These are phyloP conservation scores for Coemansia sp. DNA, from an alignment of 192 early-diverging fungal genomes.

Conservation along the genomic window DNA sequence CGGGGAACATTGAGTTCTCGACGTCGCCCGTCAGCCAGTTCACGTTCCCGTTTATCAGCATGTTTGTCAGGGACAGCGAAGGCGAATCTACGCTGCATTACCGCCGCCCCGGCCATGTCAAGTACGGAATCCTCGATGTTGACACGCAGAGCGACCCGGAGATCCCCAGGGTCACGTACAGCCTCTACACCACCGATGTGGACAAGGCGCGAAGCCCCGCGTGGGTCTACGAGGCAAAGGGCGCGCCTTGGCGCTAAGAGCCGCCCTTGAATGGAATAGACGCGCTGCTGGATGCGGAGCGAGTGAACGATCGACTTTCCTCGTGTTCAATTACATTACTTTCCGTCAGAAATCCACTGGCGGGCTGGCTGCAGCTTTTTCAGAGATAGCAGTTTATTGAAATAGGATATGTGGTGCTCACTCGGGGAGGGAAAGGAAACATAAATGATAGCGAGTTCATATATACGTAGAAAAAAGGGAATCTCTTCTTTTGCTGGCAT, in stretches of 20 bases:
- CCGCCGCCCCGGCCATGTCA: constrained; percentile 46
- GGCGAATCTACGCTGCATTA: constrained; percentile 48
- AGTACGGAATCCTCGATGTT: constrained; percentile 55
- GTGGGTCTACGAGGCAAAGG: constrained; percentile 43
- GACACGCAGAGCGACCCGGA: constrained; percentile 38
- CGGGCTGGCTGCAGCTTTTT: too few species aligned
- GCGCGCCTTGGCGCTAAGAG: constrained; percentile 33
- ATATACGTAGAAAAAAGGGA: not conserved
- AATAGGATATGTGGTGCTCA: not conserved
- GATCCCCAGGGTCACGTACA: constrained; percentile 43
- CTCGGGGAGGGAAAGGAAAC: not conserved
- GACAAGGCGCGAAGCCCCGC: constrained; percentile 25
- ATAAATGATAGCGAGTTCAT: not conserved
- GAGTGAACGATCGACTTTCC: not conserved
- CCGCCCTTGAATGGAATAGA: not conserved
- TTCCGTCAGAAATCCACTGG: too few species aligned
- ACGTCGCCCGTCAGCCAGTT: constrained; percentile 55
- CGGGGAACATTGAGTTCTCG: constrained; percentile 53
- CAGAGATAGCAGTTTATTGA: too few species aligned
- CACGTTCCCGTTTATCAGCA: constrained; percentile 45
- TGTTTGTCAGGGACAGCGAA: constrained; percentile 24
- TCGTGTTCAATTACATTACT: too few species aligned
- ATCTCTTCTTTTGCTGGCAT: too few species aligned
- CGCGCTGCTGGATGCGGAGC: not conserved
- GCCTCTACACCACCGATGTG: constrained; percentile 47